Conservation (phyloP, 768 basidiomycete genomes). For the Suillus sp. region DNA sequence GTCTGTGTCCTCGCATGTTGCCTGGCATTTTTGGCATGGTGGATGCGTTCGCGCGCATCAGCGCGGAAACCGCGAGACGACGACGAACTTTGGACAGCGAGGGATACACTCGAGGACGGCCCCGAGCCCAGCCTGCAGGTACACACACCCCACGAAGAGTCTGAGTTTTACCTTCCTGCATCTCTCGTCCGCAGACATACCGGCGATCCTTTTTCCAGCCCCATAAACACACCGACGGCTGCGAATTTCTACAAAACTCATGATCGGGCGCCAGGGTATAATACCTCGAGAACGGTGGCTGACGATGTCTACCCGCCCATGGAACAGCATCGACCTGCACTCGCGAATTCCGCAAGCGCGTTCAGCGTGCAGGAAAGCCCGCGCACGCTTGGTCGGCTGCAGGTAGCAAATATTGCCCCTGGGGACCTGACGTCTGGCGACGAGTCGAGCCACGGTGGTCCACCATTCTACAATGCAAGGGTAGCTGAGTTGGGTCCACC, state of each 20-base stretch:
- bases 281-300: conserved; percentile 21
- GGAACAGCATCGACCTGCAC: conserved; percentile 18
- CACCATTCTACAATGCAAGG: neutral
- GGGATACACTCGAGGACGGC: conserved; percentile 18
- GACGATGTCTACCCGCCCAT: conserved; percentile 22
- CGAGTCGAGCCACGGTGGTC: conserved; percentile 17
- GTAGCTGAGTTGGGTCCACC: conserved; percentile 21
- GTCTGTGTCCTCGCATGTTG: conserved; percentile 48
- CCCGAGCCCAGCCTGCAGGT: conserved; percentile 8
- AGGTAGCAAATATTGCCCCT: conserved; percentile 50
- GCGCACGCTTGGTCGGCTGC: conserved; percentile 45
- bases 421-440: conserved; percentile 44
- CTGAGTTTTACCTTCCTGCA: conserved; percentile 27
- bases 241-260: conserved; percentile 14
- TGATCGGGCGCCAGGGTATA: conserved; percentile 20
- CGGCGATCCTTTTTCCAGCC: conserved; percentile 23
- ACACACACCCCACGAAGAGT: conserved; percentile 16
- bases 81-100: conserved; percentile 38
- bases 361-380: conserved; percentile 33
- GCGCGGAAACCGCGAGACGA: conserved; percentile 37
- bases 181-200: conserved; percentile 24
- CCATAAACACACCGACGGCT: conserved; percentile 12
- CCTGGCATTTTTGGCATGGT: conserved; percentile 51
- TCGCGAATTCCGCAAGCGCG: conserved; percentile 32
- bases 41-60: conserved; percentile 43